These are phyloP conservation scores for Buddleja alternifolia DNA, from an alignment of 257 asterid genomes.

Conservation along the genomic window DNA sequence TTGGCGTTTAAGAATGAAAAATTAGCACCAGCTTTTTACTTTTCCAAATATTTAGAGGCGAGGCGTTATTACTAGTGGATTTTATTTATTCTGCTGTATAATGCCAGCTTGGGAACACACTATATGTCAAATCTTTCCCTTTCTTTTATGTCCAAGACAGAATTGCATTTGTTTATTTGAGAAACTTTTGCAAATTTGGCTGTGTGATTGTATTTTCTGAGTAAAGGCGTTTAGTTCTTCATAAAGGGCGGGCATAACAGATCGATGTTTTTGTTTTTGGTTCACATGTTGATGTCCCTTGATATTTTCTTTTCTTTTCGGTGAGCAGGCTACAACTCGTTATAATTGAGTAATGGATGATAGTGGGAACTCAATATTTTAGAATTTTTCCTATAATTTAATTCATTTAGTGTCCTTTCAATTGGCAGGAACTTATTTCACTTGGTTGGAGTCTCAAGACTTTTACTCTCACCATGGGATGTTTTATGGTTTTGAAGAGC, in stretches of 20 bases:
- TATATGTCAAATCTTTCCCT: too few relatives aligned
- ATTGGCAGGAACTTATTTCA: conserved; percentile 13
- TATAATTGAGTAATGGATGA: not conserved
- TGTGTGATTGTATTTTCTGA: too few relatives aligned
- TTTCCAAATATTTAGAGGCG: too few relatives aligned
- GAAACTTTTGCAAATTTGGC: too few relatives aligned
- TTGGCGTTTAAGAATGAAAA: not conserved
- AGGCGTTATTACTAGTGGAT: too few relatives aligned
- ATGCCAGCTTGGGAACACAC: too few relatives aligned
- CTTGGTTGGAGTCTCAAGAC: not conserved
- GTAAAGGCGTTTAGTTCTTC: too few relatives aligned
- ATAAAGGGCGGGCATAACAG: not conserved
- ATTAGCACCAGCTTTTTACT: too few relatives aligned
- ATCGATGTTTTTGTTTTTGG: not conserved
- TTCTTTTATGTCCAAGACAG: too few relatives aligned
- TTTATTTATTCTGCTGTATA: too few relatives aligned
- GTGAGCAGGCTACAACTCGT: not conserved
- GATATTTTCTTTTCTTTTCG: not conserved
- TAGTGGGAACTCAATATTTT: not conserved
- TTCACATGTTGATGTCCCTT: not conserved
- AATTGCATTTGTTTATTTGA: too few relatives aligned
- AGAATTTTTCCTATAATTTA: too few relatives aligned
- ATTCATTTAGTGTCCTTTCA: not conserved
- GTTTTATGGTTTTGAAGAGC: conserved; percentile 54
- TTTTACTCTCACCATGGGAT: conserved; percentile 25